These are phyloP conservation scores for Solanum acaule DNA, from an alignment of 257 asterid genomes.

Conservation along the genomic window DNA sequence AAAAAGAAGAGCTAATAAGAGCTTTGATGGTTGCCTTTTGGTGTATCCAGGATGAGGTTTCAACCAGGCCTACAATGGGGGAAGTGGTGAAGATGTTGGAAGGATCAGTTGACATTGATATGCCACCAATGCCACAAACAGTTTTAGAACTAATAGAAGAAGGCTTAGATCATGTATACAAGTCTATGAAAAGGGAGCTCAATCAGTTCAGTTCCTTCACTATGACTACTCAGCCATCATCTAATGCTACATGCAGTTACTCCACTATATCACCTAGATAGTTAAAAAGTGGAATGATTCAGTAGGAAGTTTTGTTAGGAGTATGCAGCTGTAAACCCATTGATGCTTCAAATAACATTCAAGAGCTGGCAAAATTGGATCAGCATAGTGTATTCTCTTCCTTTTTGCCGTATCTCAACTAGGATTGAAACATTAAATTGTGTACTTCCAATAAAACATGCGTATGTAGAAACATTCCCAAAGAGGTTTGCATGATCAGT, in stretches of 20 bases:
- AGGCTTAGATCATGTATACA: constrained; percentile 77
- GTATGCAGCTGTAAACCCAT: not conserved
- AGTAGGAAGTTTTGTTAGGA: not conserved
- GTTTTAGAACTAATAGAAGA: constrained; percentile 80
- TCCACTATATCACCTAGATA: constrained; percentile 87
- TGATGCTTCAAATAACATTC: not conserved
- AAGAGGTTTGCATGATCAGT: not conserved
- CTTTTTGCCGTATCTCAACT: not conserved
- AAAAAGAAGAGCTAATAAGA: constrained; percentile 51
- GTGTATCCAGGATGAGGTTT: constrained; percentile 87
- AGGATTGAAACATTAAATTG: not conserved
- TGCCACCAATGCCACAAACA: constrained; percentile 78
- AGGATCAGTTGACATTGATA: constrained; percentile 51
- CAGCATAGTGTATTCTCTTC: not conserved
- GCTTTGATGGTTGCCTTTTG: constrained; percentile 66
- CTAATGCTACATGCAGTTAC: constrained; percentile 78
- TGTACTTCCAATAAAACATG: not conserved
- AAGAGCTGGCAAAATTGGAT: not conserved
- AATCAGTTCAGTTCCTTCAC: constrained; percentile 64
- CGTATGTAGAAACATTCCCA: not conserved
- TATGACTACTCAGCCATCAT: constrained; percentile 49
- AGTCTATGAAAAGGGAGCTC: constrained; percentile 79
- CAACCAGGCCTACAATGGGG: constrained; percentile 77
- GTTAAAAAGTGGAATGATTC: not conserved
- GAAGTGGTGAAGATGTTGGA: constrained; percentile 87